Base-by-base conservation (phyloP, 495 filamentous ascomycete genomes). In the Daldinia vernicosa region DNA sequence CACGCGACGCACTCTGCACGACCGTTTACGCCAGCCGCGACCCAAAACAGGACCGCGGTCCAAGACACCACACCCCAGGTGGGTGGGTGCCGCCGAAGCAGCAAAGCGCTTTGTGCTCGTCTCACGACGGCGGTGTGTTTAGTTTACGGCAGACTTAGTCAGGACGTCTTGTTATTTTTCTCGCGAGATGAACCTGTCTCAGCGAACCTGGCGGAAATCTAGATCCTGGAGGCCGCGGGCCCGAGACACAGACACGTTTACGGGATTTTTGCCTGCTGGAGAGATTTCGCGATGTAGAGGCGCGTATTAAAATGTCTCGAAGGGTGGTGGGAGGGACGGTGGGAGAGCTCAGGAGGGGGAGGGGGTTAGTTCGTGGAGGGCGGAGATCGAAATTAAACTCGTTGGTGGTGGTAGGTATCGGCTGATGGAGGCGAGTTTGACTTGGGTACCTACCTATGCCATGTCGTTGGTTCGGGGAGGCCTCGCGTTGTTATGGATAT, bases 1-100 rank as follows among this genome's bases (percentile, higher is more conserved):
- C 60, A 56, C 28, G 54, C 58, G 68, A 72, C 62, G 60, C 66
- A 66, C 53, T 59, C 69, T 76, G 75, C 72, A 72, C 69, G 1
- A 76, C 69, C 66, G 63, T 75, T 76, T 64, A 64, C 65, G 66
- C 62, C 63, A 72, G 39, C 6, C 24, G 50, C 14, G 15, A 14
- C 27, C 28, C 7, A 67, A 9, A 50, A 9, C 45, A 54, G 8
- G 37, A 28, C 17, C 55, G 4, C 3, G 1, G 14, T 56, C 26
- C 50, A 19, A 56, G 60, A 72, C 69, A 68, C 22, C 5, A n/a
- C n/a, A n/a, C n/a, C n/a, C n/a, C n/a, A n/a, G n/a, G n/a, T n/a
- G n/a, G n/a, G n/a, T 35, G 50, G 30, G 43, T 56, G 26, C 28
- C 40, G 28, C 7, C 26, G 7, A 27, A 33, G 19, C 50, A 55